Percentiles rank a stretch among this genome's conserved stretches.
Conservation (phyloP, 2,329 filamentous ascomycete genomes). For the Fusarium pilosicola region DNA sequence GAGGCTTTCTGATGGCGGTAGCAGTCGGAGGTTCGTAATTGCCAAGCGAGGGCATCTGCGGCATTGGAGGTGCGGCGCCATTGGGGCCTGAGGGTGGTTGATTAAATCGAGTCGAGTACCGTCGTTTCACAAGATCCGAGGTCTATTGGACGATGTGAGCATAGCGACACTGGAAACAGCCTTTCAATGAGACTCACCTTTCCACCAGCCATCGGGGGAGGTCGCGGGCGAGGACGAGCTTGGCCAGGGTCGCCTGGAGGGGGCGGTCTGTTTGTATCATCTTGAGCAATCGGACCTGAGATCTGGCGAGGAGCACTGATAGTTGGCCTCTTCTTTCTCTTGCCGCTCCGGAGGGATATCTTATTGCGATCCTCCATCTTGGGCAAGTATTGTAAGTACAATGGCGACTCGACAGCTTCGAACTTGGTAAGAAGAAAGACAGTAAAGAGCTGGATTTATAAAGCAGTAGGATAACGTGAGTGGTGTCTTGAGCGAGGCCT, state of each 20-base stretch:
- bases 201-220: constrained; percentile 63
- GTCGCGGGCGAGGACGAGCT: constrained; percentile 56
- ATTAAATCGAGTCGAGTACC: constrained; percentile 94
- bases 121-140: constrained; percentile 87
- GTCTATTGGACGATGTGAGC: constrained; percentile 57
- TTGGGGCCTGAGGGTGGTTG: constrained; percentile 77
- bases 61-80: constrained; percentile 76
- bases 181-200: constrained; percentile 56
- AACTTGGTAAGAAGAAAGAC: neutral
- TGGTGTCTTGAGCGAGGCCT: constrained; percentile 4
- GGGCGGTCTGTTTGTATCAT: constrained; percentile 51
- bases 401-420: neutral
- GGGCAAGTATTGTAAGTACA: constrained; percentile 23
- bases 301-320: constrained; percentile 73
- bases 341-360: constrained; percentile 71
- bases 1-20: constrained; percentile 57
- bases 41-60: constrained; percentile 68
- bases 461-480: constrained; percentile 1
- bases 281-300: constrained; percentile 67
- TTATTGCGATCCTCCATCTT: constrained; percentile 69
- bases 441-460: neutral
- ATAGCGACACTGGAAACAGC: constrained; percentile 9
- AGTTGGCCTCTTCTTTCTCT: constrained; percentile 68
- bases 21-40: constrained; percentile 64
- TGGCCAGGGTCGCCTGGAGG: constrained; percentile 39